Evolutionary conservation across 1,284 basidiomycete genomes (phyloP).

Genomic region (Abortiporus biennis): DNA sequence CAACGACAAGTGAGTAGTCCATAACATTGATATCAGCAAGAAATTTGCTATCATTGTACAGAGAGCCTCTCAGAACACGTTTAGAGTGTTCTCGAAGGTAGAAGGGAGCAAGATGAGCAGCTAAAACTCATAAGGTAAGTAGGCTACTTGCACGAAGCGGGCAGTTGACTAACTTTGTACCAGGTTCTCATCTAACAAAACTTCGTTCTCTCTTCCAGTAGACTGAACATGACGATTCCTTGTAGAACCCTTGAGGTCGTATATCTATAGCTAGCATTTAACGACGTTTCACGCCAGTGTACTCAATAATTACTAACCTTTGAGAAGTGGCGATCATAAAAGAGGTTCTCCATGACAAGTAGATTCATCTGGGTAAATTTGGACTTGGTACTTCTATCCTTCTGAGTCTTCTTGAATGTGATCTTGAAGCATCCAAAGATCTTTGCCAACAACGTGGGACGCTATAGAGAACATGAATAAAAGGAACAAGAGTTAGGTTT

Average conservation of each 20-base stretch:
- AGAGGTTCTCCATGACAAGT: slow-evolving; percentile 97
- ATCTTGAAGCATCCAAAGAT: slow-evolving; percentile 98
- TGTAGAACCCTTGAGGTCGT: slow-evolving; percentile 92
- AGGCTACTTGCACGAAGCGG: not conserved
- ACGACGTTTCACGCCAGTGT: not conserved
- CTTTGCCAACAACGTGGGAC: slow-evolving; percentile 93
- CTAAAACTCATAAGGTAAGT: slow-evolving; percentile 29
- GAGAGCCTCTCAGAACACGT: slow-evolving; percentile 82
- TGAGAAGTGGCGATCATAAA: slow-evolving; percentile 85
- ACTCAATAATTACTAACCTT: slow-evolving; percentile 45
- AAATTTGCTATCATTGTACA: slow-evolving; percentile 95
- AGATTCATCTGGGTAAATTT: slow-evolving; percentile 92
- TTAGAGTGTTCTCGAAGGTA: slow-evolving; percentile 96
- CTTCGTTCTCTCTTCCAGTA: slow-evolving; percentile 89
- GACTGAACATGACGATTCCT: slow-evolving; percentile 89
- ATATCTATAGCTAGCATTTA: slow-evolving; percentile 53
- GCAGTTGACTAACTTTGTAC: slow-evolving; percentile 55
- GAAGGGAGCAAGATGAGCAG: slow-evolving; percentile 73
- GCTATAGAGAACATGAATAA: slow-evolving; percentile 38
- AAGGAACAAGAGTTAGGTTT: not conserved
- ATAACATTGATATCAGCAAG: slow-evolving; percentile 95
- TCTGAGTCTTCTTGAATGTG: slow-evolving; percentile 82
- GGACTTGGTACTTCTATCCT: slow-evolving; percentile 58
- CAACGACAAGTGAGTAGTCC: slow-evolving; percentile 98
- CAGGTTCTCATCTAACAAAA: slow-evolving; percentile 91